Evolutionary conservation across 805 yeast species (phyloP).

Genomic region (Metschnikowia picachoensis): DNA sequence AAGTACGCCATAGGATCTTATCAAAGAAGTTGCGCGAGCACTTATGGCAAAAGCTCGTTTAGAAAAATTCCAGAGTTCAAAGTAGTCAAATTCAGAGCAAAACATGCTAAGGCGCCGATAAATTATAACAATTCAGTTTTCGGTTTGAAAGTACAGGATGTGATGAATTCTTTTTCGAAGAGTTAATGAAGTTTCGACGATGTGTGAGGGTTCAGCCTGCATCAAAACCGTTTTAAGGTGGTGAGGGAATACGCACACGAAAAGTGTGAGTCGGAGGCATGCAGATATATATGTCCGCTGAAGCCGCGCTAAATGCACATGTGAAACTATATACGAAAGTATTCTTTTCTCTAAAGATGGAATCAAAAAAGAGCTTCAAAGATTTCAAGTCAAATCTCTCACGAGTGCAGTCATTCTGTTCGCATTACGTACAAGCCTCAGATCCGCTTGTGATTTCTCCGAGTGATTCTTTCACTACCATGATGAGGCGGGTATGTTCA

Average conservation of each 20-base stretch:
- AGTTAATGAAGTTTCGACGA: background rate
- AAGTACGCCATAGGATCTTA: background rate
- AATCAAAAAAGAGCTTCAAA: background rate
- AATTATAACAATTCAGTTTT: background rate
- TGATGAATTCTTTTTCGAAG: background rate
- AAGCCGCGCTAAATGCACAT: background rate
- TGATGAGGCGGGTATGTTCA: background rate
- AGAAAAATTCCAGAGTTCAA: background rate
- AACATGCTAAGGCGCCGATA: background rate
- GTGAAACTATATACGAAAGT: background rate
- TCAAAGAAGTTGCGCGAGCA: background rate
- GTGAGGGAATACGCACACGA: background rate
- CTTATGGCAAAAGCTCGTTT: background rate
- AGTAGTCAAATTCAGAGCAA: background rate
- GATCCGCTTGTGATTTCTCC: background rate
- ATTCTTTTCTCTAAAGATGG: background rate
- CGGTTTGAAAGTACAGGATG: conserved; percentile 1
- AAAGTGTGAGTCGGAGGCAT: background rate
- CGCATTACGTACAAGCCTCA: background rate
- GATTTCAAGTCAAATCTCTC: background rate
- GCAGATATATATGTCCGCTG: background rate
- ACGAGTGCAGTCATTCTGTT: background rate
- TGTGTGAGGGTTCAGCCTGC: background rate
- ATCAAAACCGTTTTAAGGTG: background rate
- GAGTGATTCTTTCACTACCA: background rate